A percentile compares a stretch with the other conserved stretches of the same genome.
These are phyloP conservation scores for Clarkia xantiana DNA, from an alignment of 345 rosid genomes.

Conservation along the genomic window DNA sequence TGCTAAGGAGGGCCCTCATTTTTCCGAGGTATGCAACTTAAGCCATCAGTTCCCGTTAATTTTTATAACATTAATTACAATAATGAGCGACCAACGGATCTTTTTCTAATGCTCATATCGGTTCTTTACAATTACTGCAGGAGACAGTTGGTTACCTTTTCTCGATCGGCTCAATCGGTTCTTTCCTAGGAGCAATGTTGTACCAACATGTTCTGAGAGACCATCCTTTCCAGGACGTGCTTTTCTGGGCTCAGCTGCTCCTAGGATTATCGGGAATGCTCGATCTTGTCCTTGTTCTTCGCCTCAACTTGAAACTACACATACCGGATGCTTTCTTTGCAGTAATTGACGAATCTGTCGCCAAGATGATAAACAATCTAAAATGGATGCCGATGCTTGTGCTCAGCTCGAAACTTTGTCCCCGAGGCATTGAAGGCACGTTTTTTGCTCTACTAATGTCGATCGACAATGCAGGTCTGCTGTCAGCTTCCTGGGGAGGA, in stretches of 20 bases:
- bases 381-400: constrained; percentile 98
- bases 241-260: constrained; percentile 72
- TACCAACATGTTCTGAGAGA: constrained; percentile 61
- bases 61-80: too few species aligned
- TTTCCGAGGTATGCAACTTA: constrained; percentile 65
- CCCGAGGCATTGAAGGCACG: constrained; percentile 79
- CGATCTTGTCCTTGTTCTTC: constrained; percentile 62
- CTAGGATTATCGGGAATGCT: constrained; percentile 77
- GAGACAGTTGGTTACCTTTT: constrained; percentile 77
- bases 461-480: constrained; percentile 60
- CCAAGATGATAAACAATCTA: constrained; percentile 45
- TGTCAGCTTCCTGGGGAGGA: constrained; percentile 73
- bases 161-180: constrained; percentile 70
- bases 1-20: constrained; percentile 54
- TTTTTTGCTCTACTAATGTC: constrained; percentile 91
- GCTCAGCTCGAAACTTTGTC: constrained; percentile 75
- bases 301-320: constrained; percentile 50
- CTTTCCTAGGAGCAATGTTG: constrained; percentile 66
- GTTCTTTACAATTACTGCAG: too few species aligned
- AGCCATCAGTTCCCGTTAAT: too few species aligned
- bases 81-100: too few species aligned
- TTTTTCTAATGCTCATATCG: too few species aligned
- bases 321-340: constrained; percentile 59
- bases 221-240: constrained; percentile 55
- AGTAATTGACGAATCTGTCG: constrained; percentile 53